Conservation (phyloP, 805 yeast species). For the Candida peoriensis region DNA sequence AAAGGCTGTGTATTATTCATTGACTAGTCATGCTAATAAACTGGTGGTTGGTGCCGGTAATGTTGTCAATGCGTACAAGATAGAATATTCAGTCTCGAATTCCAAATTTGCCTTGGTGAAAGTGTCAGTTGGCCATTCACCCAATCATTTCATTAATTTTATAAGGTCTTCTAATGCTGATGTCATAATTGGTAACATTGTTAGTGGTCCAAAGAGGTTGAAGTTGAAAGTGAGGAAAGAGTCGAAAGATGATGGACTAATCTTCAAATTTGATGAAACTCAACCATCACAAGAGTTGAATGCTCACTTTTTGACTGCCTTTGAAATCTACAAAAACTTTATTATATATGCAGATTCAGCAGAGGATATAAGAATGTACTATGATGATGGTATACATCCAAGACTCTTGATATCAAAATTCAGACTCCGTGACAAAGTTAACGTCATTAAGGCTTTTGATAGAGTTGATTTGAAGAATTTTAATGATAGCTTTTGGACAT, state of each 20-base stretch:
- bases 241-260: constrained; percentile 8
- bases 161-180: constrained; percentile 18
- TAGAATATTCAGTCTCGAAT: constrained; percentile 30
- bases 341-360: constrained; percentile 14
- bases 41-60: constrained; percentile 30
- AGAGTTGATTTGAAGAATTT: neutral
- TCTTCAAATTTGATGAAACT: constrained; percentile 12
- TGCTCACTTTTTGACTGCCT: constrained; percentile 11
- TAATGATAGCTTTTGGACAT: no score
- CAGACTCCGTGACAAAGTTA: constrained; percentile 20
- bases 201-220: constrained; percentile 10
- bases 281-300: constrained; percentile 3
- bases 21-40: constrained; percentile 26
- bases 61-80: constrained; percentile 23
- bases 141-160: constrained; percentile 9
- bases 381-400: neutral
- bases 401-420: constrained; percentile 14
- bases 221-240: constrained; percentile 10
- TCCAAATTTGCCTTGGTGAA: constrained; percentile 26
- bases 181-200: constrained; percentile 18
- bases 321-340: constrained; percentile 11
- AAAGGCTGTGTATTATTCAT: constrained; percentile 19
- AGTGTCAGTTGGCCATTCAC: constrained; percentile 19
- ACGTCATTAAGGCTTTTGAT: constrained; percentile 16
- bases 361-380: constrained; percentile 8